These are phyloP conservation scores for Alternaria hordeiaustralica DNA, from an alignment of 2,329 filamentous ascomycete species.

Conservation along the genomic window DNA sequence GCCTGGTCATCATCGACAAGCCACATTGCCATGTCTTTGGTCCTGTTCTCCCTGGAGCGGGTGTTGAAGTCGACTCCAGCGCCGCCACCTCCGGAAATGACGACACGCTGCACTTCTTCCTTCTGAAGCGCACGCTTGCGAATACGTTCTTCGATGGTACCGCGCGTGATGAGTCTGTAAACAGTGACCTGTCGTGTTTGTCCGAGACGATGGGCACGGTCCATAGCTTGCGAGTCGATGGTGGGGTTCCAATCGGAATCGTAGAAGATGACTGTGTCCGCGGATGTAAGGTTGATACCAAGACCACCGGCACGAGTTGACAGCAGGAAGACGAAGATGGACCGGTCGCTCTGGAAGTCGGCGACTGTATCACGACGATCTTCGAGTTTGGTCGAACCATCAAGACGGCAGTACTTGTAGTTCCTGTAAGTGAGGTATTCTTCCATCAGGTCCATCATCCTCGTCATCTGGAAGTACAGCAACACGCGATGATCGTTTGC, in stretches of 20 bases:
- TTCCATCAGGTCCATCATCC: conserved; percentile 99
- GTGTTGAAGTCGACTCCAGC: conserved; percentile 97
- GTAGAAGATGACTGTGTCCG: conserved; percentile 99
- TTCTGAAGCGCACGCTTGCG: conserved; percentile 96
- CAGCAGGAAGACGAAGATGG: conserved; percentile 96
- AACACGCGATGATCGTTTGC: conserved; percentile 90
- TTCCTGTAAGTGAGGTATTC: conserved; percentile 98
- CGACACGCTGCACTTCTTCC: conserved; percentile 96
- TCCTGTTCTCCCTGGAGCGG: conserved; percentile 85
- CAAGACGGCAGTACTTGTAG: conserved; percentile 96
- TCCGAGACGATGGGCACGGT: conserved; percentile 95
- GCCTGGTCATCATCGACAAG: conserved; percentile 96
- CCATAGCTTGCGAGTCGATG: conserved; percentile 98
- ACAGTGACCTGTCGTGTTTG: conserved; percentile 96
- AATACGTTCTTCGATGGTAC: conserved; percentile 97
- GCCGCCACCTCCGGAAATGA: conserved; percentile 84
- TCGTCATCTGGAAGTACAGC: conserved; percentile 99
- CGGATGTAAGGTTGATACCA: conserved; percentile 95
- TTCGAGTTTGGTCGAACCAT: conserved; percentile 96
- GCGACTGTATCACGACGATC: conserved; percentile 95
- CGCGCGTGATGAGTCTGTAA: conserved; percentile 94
- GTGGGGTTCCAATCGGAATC: conserved; percentile 99
- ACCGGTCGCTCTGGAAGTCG: conserved; percentile 92
- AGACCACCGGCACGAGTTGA: conserved; percentile 96
- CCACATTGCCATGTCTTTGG: conserved; percentile 99